phyloP scores from a whole-genome alignment of 2,329 filamentous ascomycete species.

The Podosphaera fusca region DNA sequence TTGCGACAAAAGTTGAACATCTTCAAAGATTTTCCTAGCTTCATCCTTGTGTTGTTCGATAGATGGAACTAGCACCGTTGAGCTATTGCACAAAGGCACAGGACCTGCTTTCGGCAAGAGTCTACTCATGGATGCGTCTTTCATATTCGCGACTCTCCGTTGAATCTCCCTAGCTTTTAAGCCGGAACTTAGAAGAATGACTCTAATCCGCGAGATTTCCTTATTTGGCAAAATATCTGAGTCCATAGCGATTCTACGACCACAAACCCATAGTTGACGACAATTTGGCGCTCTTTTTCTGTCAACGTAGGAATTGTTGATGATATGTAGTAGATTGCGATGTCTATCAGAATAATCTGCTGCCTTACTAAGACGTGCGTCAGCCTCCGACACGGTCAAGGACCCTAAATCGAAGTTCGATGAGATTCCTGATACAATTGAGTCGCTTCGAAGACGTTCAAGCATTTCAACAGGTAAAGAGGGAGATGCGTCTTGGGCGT shows the following conservation, averaged over 20 bases:
- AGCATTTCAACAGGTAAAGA: slow-evolving; percentile 11
- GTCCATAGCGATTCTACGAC: slow-evolving; percentile 19
- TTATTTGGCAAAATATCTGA: slow-evolving; percentile 30
- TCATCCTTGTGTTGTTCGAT: slow-evolving; percentile 22
- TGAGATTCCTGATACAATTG: slow-evolving; percentile 12
- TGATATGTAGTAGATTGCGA: slow-evolving; percentile 20
- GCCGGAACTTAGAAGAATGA: slow-evolving; percentile 62
- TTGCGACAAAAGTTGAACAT: slow-evolving; percentile 23
- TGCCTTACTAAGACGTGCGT: slow-evolving; percentile 16
- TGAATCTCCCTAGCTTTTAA: slow-evolving; percentile 70
- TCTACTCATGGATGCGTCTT: slow-evolving; percentile 7
- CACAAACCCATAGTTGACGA: slow-evolving; percentile 28
- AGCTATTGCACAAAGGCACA: slow-evolving; percentile 8
- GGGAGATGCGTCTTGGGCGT: slow-evolving; percentile 19
- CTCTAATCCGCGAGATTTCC: slow-evolving; percentile 60
- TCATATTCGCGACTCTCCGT: slow-evolving; percentile 20
- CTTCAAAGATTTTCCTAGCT: slow-evolving; percentile 24
- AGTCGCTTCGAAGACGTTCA: slow-evolving; percentile 5
- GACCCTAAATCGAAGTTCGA: slow-evolving; percentile 6
- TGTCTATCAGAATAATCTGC: slow-evolving; percentile 16
- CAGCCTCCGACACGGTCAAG: slow-evolving; percentile 8
- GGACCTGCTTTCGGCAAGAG: slow-evolving; percentile 7
- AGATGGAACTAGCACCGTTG: slow-evolving; percentile 5
- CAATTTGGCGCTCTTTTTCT: slow-evolving; percentile 1
- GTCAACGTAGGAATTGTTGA: slow-evolving; percentile 21